Conservation (phyloP, 768 basidiomycete species). For the Rhodosporidiobolus sp. region DNA sequence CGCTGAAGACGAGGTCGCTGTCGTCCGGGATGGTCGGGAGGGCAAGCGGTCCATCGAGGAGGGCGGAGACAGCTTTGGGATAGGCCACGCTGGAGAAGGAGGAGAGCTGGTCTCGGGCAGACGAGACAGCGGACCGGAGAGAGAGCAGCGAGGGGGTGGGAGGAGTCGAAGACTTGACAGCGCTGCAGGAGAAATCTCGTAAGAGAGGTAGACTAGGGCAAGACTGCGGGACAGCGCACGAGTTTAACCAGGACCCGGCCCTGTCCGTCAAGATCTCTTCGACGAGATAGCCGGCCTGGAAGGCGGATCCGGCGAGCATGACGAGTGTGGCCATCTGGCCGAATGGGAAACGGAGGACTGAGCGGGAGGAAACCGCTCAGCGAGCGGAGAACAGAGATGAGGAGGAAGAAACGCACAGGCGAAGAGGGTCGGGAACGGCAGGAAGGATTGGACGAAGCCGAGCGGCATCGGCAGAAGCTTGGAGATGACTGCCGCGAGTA, state of each 20-base stretch:
- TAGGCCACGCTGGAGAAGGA: background rate
- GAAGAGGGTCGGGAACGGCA: background rate
- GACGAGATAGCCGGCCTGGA: background rate
- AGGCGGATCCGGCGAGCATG: background rate
- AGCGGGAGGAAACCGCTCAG: background rate
- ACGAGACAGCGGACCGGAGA: background rate
- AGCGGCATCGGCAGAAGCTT: background rate
- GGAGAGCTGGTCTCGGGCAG: background rate
- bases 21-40: background rate
- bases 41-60: constrained; percentile 1
- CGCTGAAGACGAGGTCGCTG: background rate
- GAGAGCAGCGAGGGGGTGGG: background rate
- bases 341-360: background rate
- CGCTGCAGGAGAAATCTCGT: background rate
- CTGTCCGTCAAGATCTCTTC: background rate
- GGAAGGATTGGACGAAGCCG: background rate
- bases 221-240: background rate
- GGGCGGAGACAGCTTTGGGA: background rate
- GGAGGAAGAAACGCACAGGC: background rate
- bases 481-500: background rate
- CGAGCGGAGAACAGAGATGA: background rate
- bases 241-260: background rate
- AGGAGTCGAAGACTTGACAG: background rate
- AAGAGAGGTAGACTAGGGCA: background rate
- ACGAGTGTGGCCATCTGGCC: background rate